Base-by-base conservation (phyloP, 768 basidiomycete species). In the Royoungia palumana region DNA sequence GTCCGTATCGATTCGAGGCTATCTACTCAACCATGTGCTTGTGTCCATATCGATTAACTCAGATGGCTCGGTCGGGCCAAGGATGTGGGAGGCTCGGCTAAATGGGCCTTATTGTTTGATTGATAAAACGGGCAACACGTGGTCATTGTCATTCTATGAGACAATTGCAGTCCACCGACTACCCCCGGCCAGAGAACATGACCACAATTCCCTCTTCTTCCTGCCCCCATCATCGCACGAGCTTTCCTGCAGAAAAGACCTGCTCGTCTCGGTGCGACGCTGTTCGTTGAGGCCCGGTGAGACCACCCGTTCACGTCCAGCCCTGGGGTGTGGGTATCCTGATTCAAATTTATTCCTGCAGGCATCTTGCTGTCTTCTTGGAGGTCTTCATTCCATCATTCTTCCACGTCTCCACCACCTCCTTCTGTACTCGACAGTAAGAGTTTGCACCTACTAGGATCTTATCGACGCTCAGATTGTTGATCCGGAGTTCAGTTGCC, bases 21-120 rank as follows among this genome's bases (percentile, higher is more conserved):
- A 14, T 32, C 3, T 5, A 14, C 14, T 32, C 2, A 32, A 32
- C 30, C 30, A 32, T 32, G 30, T 32, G 30, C 30, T 14, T 32
- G 11, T 32, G 30, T 32, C 30, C 5, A 19, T 22, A n/a, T 28
- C 27, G 27, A 28, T 25, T 25, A 25, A 8, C 4, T 25, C 8
- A 43, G 16, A 24, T 24, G 38, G 38, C 16, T 14, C 22, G n/a
- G 22, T n/a, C 35, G 14, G 35, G 8, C 20, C 37, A 27, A 12
- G 10, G 19, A 24, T 44, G 38, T 17, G 43, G 25, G 36, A 37
- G 16, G 35, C 12, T 60, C 42, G 49, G 51, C 16, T 53, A 53
- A 28, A 0, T 7, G 12, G 22, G 22, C 47, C 52, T 58, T 67
- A 67, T 65, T 65, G 64, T 67, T n/a, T n/a, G 50, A 43, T 28